Percentiles rank a stretch among this genome's conserved stretches.
These are phyloP conservation scores for Pythium plurisporium DNA, from an alignment of 352 stramenopile species.

Conservation along the genomic window DNA sequence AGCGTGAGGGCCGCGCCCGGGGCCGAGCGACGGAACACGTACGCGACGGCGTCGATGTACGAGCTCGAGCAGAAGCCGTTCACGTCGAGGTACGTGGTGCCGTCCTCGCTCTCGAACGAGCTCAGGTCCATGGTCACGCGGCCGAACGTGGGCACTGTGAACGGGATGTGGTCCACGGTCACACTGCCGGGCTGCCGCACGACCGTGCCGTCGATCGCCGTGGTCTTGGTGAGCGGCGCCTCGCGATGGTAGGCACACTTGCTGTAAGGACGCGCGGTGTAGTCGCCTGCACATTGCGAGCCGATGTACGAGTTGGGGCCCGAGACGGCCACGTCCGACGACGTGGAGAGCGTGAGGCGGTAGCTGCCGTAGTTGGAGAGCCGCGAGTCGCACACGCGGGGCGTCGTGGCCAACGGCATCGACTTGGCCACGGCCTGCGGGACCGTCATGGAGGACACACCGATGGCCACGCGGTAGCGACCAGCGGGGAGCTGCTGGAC, in stretches of 20 bases:
- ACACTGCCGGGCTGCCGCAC: slow-evolving; percentile 32
- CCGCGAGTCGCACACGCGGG: slow-evolving; percentile 40
- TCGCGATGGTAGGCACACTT: slow-evolving; percentile 58
- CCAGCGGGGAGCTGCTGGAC: slow-evolving; percentile 32
- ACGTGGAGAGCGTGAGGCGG: slow-evolving; percentile 46
- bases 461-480: slow-evolving; percentile 55
- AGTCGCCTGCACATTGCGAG: slow-evolving; percentile 39
- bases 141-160: slow-evolving; percentile 40
- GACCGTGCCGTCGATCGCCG: slow-evolving; percentile 51
- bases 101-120: slow-evolving; percentile 44
- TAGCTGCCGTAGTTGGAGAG: slow-evolving; percentile 72
- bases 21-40: slow-evolving; percentile 44
- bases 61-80: slow-evolving; percentile 56
- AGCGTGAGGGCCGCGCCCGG: slow-evolving; percentile 24
- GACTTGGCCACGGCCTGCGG: slow-evolving; percentile 34
- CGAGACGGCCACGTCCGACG: slow-evolving; percentile 25
- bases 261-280: slow-evolving; percentile 29
- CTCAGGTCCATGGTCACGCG: slow-evolving; percentile 55
- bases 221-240: slow-evolving; percentile 26
- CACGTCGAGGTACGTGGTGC: slow-evolving; percentile 41
- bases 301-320: slow-evolving; percentile 55
- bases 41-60: slow-evolving; percentile 64
- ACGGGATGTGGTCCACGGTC: slow-evolving; percentile 58
- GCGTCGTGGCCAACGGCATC: slow-evolving; percentile 31
- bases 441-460: slow-evolving; percentile 43